Evolutionary conservation across 805 yeast genomes (phyloP), one percentile per base, ranked within the genome.

Genomic region (Wickerhamiella qilinensis): DNA sequence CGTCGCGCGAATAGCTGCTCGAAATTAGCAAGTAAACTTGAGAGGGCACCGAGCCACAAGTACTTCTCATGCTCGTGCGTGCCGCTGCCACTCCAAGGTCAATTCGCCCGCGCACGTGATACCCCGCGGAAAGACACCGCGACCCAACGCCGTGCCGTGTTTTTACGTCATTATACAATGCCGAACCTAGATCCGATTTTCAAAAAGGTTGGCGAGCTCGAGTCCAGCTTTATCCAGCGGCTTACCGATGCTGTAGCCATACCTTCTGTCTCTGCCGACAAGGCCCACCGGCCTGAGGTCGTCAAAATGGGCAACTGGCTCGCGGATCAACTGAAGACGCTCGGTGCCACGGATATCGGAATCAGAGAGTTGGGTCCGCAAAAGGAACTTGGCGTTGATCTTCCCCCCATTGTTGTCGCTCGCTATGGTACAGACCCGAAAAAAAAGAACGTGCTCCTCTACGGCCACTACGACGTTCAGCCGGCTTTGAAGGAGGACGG

Each of bases 391-490:
- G 66, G 65, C 30, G 65, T 88, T 43, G 71, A 73, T 50, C 71
- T 91, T 46, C 99, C 99, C 17, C 99, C 99, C 9, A 77, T 91
- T 44, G 86, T 91, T n/a, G 71, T 91, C 43, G 91, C 91, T 25
- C 73, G 91, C 53, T 77, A 70, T 50, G 99, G 99, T 40, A 55
- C 57, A 20, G 93, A 85, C 55, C 77, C 94, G 30, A 46, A 58
- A 24, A 86, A 86, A 70, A 86, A 84, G 62, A 91, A 85, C 22
- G 79, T 91, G 33, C 69, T 93, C 46, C 76, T 91, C 30, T 91
- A 91, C 57, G 98, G 97, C 36, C 99, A 91, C 59, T 88, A 88
- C 61, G 99, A 91, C 53, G 99, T 91, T 45, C 99, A 91, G 65
- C 99, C 99, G 9, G 99, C 99, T 15, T 62, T 70, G 22, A 48